A percentile compares a stretch with the other conserved stretches of the same genome.
These are phyloP conservation scores for Lanmaoa pseudosensibilis DNA, from an alignment of 768 basidiomycete species.

Conservation along the genomic window DNA sequence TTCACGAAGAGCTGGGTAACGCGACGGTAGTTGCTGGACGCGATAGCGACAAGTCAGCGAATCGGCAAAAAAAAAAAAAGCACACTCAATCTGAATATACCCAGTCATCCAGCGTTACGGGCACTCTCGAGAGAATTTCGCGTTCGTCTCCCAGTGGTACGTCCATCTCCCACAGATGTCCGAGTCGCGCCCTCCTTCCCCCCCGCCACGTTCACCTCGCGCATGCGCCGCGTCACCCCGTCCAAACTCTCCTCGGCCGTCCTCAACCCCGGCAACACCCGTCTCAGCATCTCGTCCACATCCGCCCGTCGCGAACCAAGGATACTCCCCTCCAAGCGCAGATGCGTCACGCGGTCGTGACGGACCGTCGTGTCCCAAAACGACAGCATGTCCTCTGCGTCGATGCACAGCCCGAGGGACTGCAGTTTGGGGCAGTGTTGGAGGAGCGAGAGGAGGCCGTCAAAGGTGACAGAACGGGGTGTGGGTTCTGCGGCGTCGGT, in stretches of 20 bases:
- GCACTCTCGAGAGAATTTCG: conserved; percentile 12
- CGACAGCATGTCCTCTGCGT: conserved; percentile 16
- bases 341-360: conserved; percentile 11
- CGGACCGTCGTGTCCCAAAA: conserved; percentile 14
- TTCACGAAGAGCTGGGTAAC: not conserved
- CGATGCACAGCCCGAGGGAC: conserved; percentile 8
- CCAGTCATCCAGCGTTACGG: not conserved
- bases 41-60: not conserved
- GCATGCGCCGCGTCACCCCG: conserved; percentile 15
- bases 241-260: conserved; percentile 25
- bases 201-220: conserved; percentile 2
- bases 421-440: conserved; percentile 18
- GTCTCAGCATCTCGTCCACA: conserved; percentile 20
- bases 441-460: conserved; percentile 22
- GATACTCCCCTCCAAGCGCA: conserved; percentile 18
- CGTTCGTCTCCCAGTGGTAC: conserved; percentile 13
- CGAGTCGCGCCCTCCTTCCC: not conserved
- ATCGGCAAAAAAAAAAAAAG: not conserved
- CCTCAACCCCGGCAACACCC: conserved; percentile 22
- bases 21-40: not conserved
- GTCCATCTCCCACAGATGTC: not conserved
- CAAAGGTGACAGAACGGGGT: conserved; percentile 14
- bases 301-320: conserved; percentile 14
- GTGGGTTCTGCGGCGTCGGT: not conserved
- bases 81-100: not conserved